A percentile compares a stretch with the other conserved stretches of the same genome.
phyloP scores from a whole-genome alignment of 495 filamentous ascomycete genomes.

The Penicillium simplicissimum region DNA sequence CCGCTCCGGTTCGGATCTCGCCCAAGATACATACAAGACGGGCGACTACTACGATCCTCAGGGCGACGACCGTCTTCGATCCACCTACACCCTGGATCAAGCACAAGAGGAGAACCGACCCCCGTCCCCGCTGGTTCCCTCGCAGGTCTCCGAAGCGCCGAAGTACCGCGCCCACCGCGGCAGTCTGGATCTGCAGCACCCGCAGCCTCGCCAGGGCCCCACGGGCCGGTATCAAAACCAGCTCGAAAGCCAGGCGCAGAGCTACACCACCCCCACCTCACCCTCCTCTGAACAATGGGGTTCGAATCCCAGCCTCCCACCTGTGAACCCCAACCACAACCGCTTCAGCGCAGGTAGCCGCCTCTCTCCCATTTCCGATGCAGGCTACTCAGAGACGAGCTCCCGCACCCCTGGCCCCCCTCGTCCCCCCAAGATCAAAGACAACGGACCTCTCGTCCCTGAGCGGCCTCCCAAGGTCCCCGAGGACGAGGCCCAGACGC shows the following conservation, averaged over 20 bases:
- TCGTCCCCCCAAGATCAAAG: constrained; percentile 55
- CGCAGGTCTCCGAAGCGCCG: constrained; percentile 72
- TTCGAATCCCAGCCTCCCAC: constrained; percentile 54
- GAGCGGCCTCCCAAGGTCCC: constrained; percentile 48
- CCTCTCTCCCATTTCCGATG: constrained; percentile 55
- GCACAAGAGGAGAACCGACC: constrained; percentile 53
- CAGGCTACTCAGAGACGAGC: constrained; percentile 50
- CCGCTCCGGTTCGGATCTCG: constrained; percentile 72
- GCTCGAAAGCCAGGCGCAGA: constrained; percentile 76
- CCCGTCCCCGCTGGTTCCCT: constrained; percentile 62
- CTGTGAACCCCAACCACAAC: constrained; percentile 39
- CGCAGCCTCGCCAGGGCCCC: constrained; percentile 81
- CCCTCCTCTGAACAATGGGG: constrained; percentile 76
- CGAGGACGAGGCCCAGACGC: constrained; percentile 38
- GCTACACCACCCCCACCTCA: constrained; percentile 64
- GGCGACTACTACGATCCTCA: constrained; percentile 63
- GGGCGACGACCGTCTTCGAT: constrained; percentile 70
- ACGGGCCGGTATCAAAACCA: constrained; percentile 79
- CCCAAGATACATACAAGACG: constrained; percentile 55
- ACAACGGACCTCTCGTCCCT: constrained; percentile 53
- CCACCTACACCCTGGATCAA: constrained; percentile 59
- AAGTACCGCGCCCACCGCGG: constrained; percentile 91
- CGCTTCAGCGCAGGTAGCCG: constrained; percentile 48
- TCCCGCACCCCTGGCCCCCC: constrained; percentile 41
- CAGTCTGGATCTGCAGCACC: constrained; percentile 85